Evolutionary conservation across 352 stramenopile genomes (phyloP).

Genomic region (Phytopythium ostracodes): DNA sequence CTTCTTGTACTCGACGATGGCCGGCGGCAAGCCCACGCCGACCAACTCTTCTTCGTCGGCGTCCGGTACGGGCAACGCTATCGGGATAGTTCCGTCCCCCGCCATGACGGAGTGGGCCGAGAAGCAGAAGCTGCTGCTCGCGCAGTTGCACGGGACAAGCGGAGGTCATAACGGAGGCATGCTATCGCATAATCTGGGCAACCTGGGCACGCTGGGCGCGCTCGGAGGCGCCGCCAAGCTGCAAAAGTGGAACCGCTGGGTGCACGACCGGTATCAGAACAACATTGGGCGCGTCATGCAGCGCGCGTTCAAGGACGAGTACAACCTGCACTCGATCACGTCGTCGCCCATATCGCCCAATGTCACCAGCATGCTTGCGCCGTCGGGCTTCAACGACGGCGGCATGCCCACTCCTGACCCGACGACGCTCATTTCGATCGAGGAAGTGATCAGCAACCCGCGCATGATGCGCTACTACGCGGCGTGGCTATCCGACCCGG

Average conservation of each 20-base stretch:
- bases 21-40: slow-evolving; percentile 17
- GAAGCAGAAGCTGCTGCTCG: slow-evolving; percentile 70
- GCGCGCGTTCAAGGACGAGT: slow-evolving; percentile 57
- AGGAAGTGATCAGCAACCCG: slow-evolving; percentile 75
- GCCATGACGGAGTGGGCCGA: slow-evolving; percentile 63
- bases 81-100: slow-evolving; percentile 29
- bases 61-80: slow-evolving; percentile 9
- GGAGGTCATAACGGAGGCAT: slow-evolving; percentile 16
- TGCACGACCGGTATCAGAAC: slow-evolving; percentile 68
- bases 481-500: slow-evolving; percentile 45
- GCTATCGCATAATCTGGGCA: slow-evolving; percentile 17
- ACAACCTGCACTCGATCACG: slow-evolving; percentile 24
- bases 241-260: slow-evolving; percentile 83
- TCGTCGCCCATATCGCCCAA: slow-evolving; percentile 3
- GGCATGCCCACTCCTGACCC: slow-evolving; percentile 27
- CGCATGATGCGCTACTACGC: slow-evolving; percentile 82
- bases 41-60: background rate
- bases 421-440: slow-evolving; percentile 58
- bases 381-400: slow-evolving; percentile 18
- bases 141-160: slow-evolving; percentile 30
- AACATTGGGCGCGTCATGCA: slow-evolving; percentile 72
- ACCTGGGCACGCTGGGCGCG: slow-evolving; percentile 20
- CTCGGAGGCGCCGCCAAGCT: slow-evolving; percentile 66
- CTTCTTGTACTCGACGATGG: slow-evolving; percentile 65
- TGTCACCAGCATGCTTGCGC: slow-evolving; percentile 11